Evolutionary conservation across 352 stramenopile species (phyloP).

Genomic region (Pythium coloratum): DNA sequence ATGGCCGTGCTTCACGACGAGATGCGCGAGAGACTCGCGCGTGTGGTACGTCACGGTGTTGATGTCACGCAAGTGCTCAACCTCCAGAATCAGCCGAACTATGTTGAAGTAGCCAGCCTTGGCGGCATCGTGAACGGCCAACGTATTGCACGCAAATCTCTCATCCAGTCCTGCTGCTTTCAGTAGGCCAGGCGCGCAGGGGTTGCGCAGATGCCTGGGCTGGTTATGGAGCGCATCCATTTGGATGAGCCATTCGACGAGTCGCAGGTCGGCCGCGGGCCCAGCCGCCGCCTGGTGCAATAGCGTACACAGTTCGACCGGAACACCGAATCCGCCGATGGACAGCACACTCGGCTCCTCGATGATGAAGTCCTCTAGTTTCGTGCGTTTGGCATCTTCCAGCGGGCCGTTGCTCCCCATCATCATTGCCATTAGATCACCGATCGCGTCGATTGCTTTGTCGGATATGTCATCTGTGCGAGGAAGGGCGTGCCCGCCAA

Average conservation of each 20-base stretch:
- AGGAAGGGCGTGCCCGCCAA: neutral
- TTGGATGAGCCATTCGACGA: conserved; percentile 45
- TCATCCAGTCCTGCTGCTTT: neutral
- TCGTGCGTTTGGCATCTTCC: neutral
- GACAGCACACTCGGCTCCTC: conserved; percentile 9
- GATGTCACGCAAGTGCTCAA: conserved; percentile 9
- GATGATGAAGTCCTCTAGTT: conserved; percentile 17
- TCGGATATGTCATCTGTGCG: neutral
- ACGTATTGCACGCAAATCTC: neutral
- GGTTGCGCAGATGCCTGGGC: conserved; percentile 8
- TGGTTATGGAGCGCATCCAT: conserved; percentile 26
- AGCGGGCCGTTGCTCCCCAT: neutral
- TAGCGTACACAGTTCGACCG: conserved; percentile 8
- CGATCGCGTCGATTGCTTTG: neutral
- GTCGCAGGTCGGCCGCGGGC: conserved; percentile 23
- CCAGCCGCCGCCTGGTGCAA: conserved; percentile 36
- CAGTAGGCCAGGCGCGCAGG: neutral
- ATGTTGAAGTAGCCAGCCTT: conserved; percentile 7
- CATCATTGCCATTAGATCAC: neutral
- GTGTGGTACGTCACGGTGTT: conserved; percentile 20
- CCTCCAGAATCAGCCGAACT: conserved; percentile 18
- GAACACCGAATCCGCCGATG: neutral
- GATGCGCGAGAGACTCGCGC: conserved; percentile 15
- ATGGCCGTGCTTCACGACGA: conserved; percentile 11
- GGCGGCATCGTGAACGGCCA: conserved; percentile 18